phyloP scores from a whole-genome alignment of 495 filamentous ascomycete species.

The Parachaetomium inaequale region DNA sequence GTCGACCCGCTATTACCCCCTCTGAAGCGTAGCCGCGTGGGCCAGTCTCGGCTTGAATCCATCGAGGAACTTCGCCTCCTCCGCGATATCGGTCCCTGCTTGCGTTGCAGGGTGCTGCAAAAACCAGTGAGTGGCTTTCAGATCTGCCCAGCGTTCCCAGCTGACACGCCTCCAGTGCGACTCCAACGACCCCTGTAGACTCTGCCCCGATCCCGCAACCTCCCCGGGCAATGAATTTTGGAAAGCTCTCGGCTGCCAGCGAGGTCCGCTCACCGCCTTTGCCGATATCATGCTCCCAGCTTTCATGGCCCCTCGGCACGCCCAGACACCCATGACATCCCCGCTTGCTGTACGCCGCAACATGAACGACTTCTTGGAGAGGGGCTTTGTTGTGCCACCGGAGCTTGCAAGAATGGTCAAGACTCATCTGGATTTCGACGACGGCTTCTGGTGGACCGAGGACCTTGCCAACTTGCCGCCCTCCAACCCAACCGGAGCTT shows the following conservation, averaged over 20 bases:
- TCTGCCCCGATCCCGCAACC: slow-evolving; percentile 37
- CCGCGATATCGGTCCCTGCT: slow-evolving; percentile 43
- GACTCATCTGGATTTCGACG: slow-evolving; percentile 44
- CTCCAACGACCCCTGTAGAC: slow-evolving; percentile 43
- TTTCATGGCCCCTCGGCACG: slow-evolving; percentile 43
- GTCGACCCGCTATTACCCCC: slow-evolving; percentile 50
- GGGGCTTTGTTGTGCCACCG: slow-evolving; percentile 38
- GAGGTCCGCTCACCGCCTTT: slow-evolving; percentile 41
- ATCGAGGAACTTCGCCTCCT: slow-evolving; percentile 49
- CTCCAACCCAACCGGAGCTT: slow-evolving; percentile 40
- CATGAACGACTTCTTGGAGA: slow-evolving; percentile 49
- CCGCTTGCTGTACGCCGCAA: slow-evolving; percentile 47
- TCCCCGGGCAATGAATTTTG: slow-evolving; percentile 42
- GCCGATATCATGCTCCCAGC: slow-evolving; percentile 47
- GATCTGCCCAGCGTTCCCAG: not conserved
- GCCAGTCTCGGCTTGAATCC: slow-evolving; percentile 46
- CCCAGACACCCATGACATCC: slow-evolving; percentile 49
- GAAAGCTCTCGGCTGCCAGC: slow-evolving; percentile 46
- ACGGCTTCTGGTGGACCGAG: slow-evolving; percentile 52
- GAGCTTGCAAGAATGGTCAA: slow-evolving; percentile 41
- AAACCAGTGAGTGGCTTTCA: slow-evolving; percentile 36
- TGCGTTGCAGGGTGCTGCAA: slow-evolving; percentile 43
- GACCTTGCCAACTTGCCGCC: slow-evolving; percentile 45
- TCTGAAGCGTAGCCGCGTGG: slow-evolving; percentile 46
- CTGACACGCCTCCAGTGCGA: slow-evolving; percentile 39